Conservation (phyloP, 352 stramenopile species). For the Globisporangium nagaii region DNA sequence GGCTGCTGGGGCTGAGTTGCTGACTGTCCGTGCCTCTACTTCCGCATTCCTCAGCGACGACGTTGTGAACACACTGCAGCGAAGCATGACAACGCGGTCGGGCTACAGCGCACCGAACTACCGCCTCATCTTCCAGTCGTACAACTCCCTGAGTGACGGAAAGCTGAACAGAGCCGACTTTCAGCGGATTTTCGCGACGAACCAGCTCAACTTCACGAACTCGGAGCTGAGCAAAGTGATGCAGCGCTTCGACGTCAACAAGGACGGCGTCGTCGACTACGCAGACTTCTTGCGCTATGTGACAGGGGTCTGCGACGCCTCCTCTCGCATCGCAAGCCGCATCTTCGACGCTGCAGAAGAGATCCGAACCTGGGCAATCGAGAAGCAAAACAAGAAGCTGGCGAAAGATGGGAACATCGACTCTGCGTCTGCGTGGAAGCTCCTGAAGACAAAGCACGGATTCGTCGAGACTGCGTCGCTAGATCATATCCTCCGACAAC, state of each 20-base stretch:
- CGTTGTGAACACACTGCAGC: slow-evolving; percentile 52
- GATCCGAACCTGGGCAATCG: slow-evolving; percentile 61
- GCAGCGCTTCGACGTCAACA: slow-evolving; percentile 75
- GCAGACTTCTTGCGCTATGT: slow-evolving; percentile 75
- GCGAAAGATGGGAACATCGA: slow-evolving; percentile 79
- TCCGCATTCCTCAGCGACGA: slow-evolving; percentile 39
- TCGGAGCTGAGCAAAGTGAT: slow-evolving; percentile 72
- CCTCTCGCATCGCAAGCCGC: slow-evolving; percentile 38
- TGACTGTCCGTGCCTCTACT: neutral
- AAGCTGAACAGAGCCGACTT: slow-evolving; percentile 67
- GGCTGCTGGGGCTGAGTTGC: neutral
- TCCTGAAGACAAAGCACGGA: slow-evolving; percentile 53
- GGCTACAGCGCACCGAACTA: slow-evolving; percentile 67
- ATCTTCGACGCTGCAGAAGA: slow-evolving; percentile 61
- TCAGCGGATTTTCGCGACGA: slow-evolving; percentile 57
- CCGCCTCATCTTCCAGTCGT: slow-evolving; percentile 67
- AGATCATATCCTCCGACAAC: slow-evolving; percentile 59
- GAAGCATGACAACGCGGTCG: slow-evolving; percentile 60
- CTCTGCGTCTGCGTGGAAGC: slow-evolving; percentile 61
- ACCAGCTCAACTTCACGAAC: slow-evolving; percentile 70
- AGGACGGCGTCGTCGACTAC: slow-evolving; percentile 73
- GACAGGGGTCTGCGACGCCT: slow-evolving; percentile 66
- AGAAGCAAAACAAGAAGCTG: slow-evolving; percentile 73
- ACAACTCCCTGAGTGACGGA: slow-evolving; percentile 65
- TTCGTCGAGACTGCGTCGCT: slow-evolving; percentile 45